phyloP scores from a whole-genome alignment of 768 basidiomycete genomes.

The Hypsizygus marmoreus region DNA sequence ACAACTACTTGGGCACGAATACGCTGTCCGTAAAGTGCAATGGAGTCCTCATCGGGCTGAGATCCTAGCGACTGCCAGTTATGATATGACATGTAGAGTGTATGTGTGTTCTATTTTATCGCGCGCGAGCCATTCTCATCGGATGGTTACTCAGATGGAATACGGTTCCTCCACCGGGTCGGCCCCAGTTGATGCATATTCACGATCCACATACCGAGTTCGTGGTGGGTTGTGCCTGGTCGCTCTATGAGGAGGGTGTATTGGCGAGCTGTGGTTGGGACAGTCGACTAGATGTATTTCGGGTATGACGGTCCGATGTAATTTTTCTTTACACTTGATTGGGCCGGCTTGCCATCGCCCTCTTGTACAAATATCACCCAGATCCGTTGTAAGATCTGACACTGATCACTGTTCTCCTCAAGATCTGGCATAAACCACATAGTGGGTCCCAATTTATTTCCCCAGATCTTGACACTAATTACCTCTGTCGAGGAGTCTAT shows the following conservation, averaged over 20 bases:
- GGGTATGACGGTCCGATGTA: slow-evolving; percentile 39
- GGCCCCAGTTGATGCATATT: slow-evolving; percentile 61
- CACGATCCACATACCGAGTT: slow-evolving; percentile 94
- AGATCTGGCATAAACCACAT: too few species aligned
- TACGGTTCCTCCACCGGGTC: slow-evolving; percentile 52
- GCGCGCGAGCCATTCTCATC: not conserved
- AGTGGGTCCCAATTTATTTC: too few species aligned
- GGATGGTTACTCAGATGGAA: slow-evolving; percentile 60
- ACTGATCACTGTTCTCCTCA: not conserved
- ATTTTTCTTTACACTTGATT: not conserved
- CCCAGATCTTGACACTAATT: too few species aligned
- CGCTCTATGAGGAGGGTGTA: slow-evolving; percentile 85
- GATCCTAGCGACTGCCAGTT: slow-evolving; percentile 68
- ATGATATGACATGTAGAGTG: slow-evolving; percentile 96
- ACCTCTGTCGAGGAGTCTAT: too few species aligned
- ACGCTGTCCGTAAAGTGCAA: slow-evolving; percentile 84
- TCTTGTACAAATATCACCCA: too few species aligned
- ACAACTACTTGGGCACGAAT: slow-evolving; percentile 82
- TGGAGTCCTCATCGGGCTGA: slow-evolving; percentile 85
- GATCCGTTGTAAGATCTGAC: not conserved
- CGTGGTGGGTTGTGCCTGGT: slow-evolving; percentile 90
- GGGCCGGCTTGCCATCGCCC: not conserved
- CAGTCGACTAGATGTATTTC: slow-evolving; percentile 77
- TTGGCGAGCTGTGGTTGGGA: slow-evolving; percentile 95
- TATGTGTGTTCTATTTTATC: slow-evolving; percentile 42